Conservation (phyloP, 345 rosid species). For the Camelina hispida region DNA sequence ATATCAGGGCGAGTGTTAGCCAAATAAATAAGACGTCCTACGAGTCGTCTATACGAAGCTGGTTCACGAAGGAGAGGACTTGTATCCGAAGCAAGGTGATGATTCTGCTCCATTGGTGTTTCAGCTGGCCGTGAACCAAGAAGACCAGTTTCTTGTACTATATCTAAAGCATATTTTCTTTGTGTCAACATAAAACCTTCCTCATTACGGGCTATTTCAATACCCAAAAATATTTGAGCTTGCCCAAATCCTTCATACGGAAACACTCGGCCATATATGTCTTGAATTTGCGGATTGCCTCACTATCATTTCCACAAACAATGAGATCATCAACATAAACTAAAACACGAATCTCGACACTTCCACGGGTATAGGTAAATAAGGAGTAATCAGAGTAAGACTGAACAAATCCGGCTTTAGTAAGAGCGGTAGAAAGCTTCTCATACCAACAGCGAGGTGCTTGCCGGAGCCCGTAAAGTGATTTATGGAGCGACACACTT, state of each 20-base stretch:
- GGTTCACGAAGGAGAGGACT: no score
- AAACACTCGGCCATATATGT: not conserved
- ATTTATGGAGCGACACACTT: no score
- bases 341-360: not conserved
- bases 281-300: not conserved
- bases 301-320: not conserved
- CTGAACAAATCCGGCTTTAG: not conserved
- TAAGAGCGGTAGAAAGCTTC: rapidly evolving
- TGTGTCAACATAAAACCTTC: not conserved
- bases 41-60: no score
- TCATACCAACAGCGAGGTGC: not conserved
- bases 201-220: not conserved
- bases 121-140: no score
- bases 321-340: not conserved
- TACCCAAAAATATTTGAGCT: not conserved
- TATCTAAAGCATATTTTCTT: no score
- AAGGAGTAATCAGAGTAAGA: not conserved
- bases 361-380: not conserved
- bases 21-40: no score
- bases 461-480: no score
- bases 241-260: not conserved
- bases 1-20: no score
- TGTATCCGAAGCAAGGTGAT: no score
- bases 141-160: no score
- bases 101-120: no score